Base-by-base conservation (phyloP, 176 grass and related monocot species). In the Themeda triandra region DNA sequence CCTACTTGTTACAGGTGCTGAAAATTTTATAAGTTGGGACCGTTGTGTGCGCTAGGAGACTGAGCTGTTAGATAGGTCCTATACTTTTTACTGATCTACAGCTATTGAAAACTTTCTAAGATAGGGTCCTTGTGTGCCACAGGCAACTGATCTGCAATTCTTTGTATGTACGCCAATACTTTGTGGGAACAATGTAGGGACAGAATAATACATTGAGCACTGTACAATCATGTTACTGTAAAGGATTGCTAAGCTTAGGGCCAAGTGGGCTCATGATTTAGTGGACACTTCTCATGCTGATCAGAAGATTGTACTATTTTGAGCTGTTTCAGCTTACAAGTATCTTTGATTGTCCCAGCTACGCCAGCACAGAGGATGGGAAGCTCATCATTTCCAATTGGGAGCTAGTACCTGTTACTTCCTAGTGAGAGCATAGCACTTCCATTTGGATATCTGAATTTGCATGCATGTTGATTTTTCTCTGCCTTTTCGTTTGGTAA, bases 171-270 rank as follows among this genome's bases (percentile, higher is more conserved):
- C 46, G 23, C 51, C 28, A 75, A 54, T 75, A 54, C 21, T 54
- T 6, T 13, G 73, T 54, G 73, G 10, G 17, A 30, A 35, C 46
- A 53, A 54, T 54, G 46, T 54, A 75, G 28, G 46, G 71, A 29
- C 15, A 33, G 19, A 75, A 75, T 51, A 51, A 49, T 75, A 13
- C 30, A 48, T 21, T 75, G 8, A 32, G 28, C 41, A 36, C 27
- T 59, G 63, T 5, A 51, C 28, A 75, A 74, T 48, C 54, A 35
- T 83, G 29, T 83, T 75, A 27, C 23, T 36, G 21, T 51, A 5
- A 30, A 69, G 73, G 79, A 70, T 82, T 63, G 39, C 49, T 77
- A 71, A 83, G 69, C 29, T 60, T 48, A 86, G 40, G 18, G 29
- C 31, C 69, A 80, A 53, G 15, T 71, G 58, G 73, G 86, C 40